These are phyloP conservation scores for Rhinocladiella mackenziei DNA, from an alignment of 2,329 filamentous ascomycete genomes.

Conservation along the genomic window DNA sequence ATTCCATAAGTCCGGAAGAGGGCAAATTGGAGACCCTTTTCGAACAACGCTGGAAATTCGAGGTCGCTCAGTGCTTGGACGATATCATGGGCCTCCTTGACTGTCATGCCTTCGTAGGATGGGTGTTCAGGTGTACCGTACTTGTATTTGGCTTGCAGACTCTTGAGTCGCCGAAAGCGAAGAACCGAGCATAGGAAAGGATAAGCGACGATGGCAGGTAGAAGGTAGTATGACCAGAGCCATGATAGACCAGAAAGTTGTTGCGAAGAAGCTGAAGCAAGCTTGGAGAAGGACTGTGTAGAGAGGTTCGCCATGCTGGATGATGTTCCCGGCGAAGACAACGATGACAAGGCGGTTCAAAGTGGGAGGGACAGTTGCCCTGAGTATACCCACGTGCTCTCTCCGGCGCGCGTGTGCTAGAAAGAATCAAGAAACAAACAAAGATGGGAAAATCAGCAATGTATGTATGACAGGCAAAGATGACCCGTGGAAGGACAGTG, in stretches of 20 bases:
- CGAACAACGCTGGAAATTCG: slow-evolving; percentile 28
- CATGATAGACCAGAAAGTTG: slow-evolving; percentile 14
- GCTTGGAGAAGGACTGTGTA: slow-evolving; percentile 10
- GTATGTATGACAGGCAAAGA: too few relatives aligned
- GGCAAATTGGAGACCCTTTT: slow-evolving; percentile 29
- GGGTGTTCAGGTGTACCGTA: slow-evolving; percentile 22
- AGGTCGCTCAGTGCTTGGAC: slow-evolving; percentile 18
- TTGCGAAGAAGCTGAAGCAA: slow-evolving; percentile 12
- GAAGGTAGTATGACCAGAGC: slow-evolving; percentile 24
- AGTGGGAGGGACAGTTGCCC: too few relatives aligned
- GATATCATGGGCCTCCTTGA: slow-evolving; percentile 34
- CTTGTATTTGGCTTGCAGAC: slow-evolving; percentile 23
- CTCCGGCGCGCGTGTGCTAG: too few relatives aligned
- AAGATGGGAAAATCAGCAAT: too few relatives aligned
- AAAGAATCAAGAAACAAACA: too few relatives aligned
- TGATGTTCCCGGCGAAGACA: too few relatives aligned
- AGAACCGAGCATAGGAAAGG: slow-evolving; percentile 24
- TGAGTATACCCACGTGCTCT: too few relatives aligned
- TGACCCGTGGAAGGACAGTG: too few relatives aligned
- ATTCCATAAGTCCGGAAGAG: slow-evolving; percentile 52
- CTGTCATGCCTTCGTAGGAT: slow-evolving; percentile 46
- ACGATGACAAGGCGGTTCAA: too few relatives aligned
- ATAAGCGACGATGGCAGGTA: slow-evolving; percentile 22
- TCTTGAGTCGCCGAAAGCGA: slow-evolving; percentile 23
- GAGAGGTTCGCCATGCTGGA: slow-evolving; percentile 16